Conservation (phyloP, 163 green algal species). For the Chlorella variabilis region DNA sequence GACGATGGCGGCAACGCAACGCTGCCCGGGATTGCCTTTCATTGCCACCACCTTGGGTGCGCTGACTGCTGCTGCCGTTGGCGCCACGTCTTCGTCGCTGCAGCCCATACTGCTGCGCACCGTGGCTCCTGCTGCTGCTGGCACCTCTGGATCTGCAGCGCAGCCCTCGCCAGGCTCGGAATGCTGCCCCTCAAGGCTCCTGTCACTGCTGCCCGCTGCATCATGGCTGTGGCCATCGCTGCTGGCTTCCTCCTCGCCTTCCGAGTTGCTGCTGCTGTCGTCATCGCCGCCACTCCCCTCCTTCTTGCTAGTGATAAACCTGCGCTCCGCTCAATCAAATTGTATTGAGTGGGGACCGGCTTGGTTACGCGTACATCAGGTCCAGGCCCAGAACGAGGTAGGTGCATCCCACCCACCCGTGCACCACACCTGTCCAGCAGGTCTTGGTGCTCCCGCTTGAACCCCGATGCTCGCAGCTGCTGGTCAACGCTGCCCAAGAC, state of each 20-base stretch:
- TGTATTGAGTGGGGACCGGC: background rate
- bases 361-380: too few species aligned
- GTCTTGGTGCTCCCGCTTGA: conserved; percentile 73
- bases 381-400: background rate
- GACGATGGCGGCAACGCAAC: too few species aligned
- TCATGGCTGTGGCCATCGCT: background rate
- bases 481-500: conserved; percentile 12
- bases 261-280: conserved; percentile 5
- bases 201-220: conserved; percentile 7
- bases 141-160: too few species aligned
- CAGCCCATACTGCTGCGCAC: too few species aligned
- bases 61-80: too few species aligned
- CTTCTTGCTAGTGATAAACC: conserved; percentile 14
- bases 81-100: too few species aligned
- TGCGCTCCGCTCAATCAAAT: background rate
- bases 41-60: too few species aligned
- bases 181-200: background rate
- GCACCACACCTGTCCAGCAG: conserved; percentile 54
- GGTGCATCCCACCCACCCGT: background rate
- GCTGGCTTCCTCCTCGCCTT: conserved; percentile 23
- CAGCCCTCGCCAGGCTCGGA: too few species aligned
- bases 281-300: conserved; percentile 27
- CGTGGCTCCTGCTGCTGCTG: too few species aligned
- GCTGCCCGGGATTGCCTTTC: too few species aligned
- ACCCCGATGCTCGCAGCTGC: conserved; percentile 45